phyloP scores from a whole-genome alignment of 2,329 filamentous ascomycete genomes.

The Graphiopsis chlorocephala region DNA sequence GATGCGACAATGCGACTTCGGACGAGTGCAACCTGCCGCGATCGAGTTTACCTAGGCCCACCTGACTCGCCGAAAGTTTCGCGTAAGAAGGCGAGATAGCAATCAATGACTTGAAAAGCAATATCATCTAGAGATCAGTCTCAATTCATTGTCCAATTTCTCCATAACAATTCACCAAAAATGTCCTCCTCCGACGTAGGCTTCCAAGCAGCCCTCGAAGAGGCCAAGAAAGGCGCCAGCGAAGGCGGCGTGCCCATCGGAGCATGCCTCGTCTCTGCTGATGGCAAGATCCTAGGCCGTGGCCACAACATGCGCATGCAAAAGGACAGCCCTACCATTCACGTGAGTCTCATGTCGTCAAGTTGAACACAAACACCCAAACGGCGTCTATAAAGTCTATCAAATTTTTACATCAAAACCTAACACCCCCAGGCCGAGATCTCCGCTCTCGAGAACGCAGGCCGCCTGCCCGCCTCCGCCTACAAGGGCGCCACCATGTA shows the following conservation, averaged over 20 bases:
- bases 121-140: neutral
- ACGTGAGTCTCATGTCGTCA: slow-evolving; percentile 48
- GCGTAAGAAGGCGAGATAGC: neutral
- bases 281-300: slow-evolving; percentile 67
- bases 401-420: neutral
- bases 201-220: slow-evolving; percentile 57
- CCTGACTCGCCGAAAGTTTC: slow-evolving; percentile 7
- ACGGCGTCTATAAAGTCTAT: neutral
- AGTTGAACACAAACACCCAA: neutral
- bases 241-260: slow-evolving; percentile 60
- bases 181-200: slow-evolving; percentile 45
- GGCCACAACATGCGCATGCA: slow-evolving; percentile 76
- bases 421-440: slow-evolving; percentile 62
- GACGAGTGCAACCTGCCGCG: neutral
- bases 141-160: neutral
- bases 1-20: neutral
- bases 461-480: slow-evolving; percentile 64
- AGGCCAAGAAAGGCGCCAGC: slow-evolving; percentile 53
- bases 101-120: neutral
- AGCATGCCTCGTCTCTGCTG: slow-evolving; percentile 62
- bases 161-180: neutral
- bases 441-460: slow-evolving; percentile 70
- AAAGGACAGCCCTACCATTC: slow-evolving; percentile 66
- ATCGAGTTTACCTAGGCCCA: slow-evolving; percentile 4
- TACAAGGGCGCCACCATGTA: slow-evolving; percentile 79